These are phyloP conservation scores for Phytophthora rubi DNA, from an alignment of 352 stramenopile species.

Conservation along the genomic window DNA sequence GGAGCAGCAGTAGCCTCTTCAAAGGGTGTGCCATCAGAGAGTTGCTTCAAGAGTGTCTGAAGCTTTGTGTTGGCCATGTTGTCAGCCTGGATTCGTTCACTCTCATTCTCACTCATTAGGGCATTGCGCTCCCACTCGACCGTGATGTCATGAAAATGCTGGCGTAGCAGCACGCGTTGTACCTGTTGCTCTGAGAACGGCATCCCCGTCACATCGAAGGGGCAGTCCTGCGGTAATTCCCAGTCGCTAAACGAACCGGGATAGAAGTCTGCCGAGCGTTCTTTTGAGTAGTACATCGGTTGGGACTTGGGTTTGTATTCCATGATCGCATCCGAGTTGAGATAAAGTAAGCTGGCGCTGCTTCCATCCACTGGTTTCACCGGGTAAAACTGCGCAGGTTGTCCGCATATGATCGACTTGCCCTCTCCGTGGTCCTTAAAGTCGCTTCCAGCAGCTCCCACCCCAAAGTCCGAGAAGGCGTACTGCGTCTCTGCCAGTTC, in stretches of 20 bases:
- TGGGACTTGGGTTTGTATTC: constrained; percentile 37
- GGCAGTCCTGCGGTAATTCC: constrained; percentile 43
- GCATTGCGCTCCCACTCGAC: constrained; percentile 42
- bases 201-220: constrained; percentile 42
- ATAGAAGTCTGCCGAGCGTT: constrained; percentile 37
- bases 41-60: constrained; percentile 26
- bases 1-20: constrained; percentile 14
- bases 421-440: constrained; percentile 29
- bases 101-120: constrained; percentile 31
- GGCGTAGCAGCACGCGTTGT: constrained; percentile 41
- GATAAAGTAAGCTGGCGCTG: constrained; percentile 41
- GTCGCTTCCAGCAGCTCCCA: constrained; percentile 49
- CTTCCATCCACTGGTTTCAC: constrained; percentile 18
- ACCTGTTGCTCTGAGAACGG: constrained; percentile 34
- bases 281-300: constrained; percentile 42
- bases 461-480: constrained; percentile 53
- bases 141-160: constrained; percentile 38
- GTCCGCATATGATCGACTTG: constrained; percentile 49
- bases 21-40: constrained; percentile 20
- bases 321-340: constrained; percentile 59
- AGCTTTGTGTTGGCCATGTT: constrained; percentile 26
- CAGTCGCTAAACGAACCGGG: constrained; percentile 44
- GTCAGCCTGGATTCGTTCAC: constrained; percentile 26
- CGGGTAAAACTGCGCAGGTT: constrained; percentile 52
- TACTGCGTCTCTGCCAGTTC: constrained; percentile 64